Conservation (phyloP, 1,284 basidiomycete genomes). For the Cryptococcus sp. region DNA sequence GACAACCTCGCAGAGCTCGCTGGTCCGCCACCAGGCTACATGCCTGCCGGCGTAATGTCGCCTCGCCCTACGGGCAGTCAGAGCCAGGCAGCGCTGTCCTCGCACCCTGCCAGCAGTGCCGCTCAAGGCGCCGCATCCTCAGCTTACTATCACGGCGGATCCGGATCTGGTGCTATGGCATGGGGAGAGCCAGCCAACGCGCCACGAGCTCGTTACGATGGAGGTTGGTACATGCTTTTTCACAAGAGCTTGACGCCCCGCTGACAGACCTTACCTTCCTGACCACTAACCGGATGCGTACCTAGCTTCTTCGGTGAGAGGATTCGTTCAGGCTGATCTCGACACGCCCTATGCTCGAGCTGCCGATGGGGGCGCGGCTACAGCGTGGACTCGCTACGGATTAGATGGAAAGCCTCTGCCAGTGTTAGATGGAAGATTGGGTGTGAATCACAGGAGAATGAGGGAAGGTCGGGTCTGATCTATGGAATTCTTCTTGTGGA, state of each 20-base stretch:
- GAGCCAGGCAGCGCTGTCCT: not conserved
- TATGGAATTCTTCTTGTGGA: not conserved
- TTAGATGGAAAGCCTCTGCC: conserved; percentile 18
- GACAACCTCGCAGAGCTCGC: conserved; percentile 30
- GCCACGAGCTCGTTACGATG: conserved; percentile 38
- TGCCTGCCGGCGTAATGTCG: conserved; percentile 32
- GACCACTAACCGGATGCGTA: not conserved
- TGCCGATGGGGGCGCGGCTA: conserved; percentile 16
- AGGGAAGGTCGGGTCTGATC: conserved; percentile 30
- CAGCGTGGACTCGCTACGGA: conserved; percentile 29
- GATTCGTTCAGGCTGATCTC: conserved; percentile 36
- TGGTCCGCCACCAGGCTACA: conserved; percentile 37
- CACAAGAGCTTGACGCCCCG: not conserved
- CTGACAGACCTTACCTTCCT: conserved; percentile 7
- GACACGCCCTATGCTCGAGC: conserved; percentile 39
- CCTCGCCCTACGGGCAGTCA: conserved; percentile 8
- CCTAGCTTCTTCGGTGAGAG: conserved; percentile 11
- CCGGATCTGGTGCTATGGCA: conserved; percentile 7
- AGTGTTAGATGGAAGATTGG: conserved; percentile 28
- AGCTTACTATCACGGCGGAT: conserved; percentile 8
- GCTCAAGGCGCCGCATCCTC: conserved; percentile 7
- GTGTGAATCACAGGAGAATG: conserved; percentile 21
- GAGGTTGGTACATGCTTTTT: conserved; percentile 27
- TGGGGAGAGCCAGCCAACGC: conserved; percentile 26
- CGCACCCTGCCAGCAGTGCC: conserved; percentile 5